Evolutionary conservation across 495 filamentous ascomycete species (phyloP).

Genomic region (Oleoguttula mirabilis): DNA sequence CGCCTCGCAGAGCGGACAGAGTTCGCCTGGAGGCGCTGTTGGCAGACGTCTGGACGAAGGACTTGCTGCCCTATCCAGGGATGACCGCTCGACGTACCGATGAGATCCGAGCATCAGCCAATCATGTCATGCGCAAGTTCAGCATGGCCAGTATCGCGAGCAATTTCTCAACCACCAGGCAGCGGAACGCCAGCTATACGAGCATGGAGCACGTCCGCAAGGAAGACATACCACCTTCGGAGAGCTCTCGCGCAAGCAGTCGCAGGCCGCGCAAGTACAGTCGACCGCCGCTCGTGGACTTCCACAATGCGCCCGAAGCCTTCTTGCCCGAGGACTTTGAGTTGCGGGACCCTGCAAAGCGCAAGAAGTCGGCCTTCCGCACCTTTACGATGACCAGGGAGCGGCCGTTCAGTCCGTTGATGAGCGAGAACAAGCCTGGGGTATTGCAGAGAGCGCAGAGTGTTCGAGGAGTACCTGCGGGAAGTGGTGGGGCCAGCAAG

Average conservation of each 20-base stretch:
- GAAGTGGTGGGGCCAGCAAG: neutral
- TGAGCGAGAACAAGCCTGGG: constrained; percentile 14
- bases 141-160: constrained; percentile 59
- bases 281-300: constrained; percentile 16
- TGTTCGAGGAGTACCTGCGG: constrained; percentile 2
- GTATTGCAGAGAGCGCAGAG: constrained; percentile 19
- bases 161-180: constrained; percentile 43
- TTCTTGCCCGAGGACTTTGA: constrained; percentile 33
- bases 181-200: constrained; percentile 43
- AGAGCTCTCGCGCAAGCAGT: neutral
- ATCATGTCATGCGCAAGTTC: constrained; percentile 71
- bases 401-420: constrained; percentile 18
- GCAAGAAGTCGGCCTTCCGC: constrained; percentile 20
- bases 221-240: constrained; percentile 20
- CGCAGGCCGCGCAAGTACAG: neutral
- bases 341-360: constrained; percentile 18
- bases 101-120: constrained; percentile 55
- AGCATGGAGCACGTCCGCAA: constrained; percentile 27
- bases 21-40: constrained; percentile 64
- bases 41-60: constrained; percentile 72
- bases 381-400: constrained; percentile 19
- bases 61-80: constrained; percentile 73
- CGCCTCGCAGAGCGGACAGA: constrained; percentile 60
- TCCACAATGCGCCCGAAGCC: constrained; percentile 23
- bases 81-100: constrained; percentile 58